Percentiles rank a stretch among this genome's conserved stretches.
phyloP scores from a whole-genome alignment of 768 basidiomycete species.

The Panellus pusillus region DNA sequence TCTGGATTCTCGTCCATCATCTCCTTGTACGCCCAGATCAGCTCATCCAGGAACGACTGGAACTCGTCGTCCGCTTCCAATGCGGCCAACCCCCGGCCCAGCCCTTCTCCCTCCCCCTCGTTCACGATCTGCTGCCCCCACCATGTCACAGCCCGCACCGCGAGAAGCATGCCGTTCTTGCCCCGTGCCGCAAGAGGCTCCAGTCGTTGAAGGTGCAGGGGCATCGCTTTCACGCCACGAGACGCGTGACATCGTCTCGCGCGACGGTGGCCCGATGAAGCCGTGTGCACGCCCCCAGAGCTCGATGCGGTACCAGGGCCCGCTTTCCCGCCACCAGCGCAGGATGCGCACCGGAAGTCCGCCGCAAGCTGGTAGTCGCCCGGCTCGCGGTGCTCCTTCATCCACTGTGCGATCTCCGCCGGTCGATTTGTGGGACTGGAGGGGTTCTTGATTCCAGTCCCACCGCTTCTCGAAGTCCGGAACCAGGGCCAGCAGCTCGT shows the following conservation, averaged over 20 bases:
- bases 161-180: neutral
- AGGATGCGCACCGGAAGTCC: neutral
- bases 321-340: slow-evolving; percentile 2
- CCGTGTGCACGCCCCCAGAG: too few species aligned
- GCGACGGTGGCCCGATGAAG: too few species aligned
- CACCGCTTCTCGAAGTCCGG: too few species aligned
- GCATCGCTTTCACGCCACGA: too few species aligned
- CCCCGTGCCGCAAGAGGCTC: neutral
- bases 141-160: too few species aligned
- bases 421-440: too few species aligned
- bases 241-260: neutral
- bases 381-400: too few species aligned
- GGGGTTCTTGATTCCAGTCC: too few species aligned
- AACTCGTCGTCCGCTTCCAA: neutral
- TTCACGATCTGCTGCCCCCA: slow-evolving; percentile 1
- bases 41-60: neutral
- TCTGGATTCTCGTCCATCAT: slow-evolving; percentile 1
- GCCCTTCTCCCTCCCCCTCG: neutral
- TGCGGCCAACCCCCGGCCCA: neutral
- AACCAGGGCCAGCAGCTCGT: too few species aligned
- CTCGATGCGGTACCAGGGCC: neutral
- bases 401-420: too few species aligned
- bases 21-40: neutral
- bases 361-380: too few species aligned
- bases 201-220: neutral